Evolutionary conservation across 2,329 filamentous ascomycete genomes (phyloP).

Genomic region (Ophiocordyceps robertsii): DNA sequence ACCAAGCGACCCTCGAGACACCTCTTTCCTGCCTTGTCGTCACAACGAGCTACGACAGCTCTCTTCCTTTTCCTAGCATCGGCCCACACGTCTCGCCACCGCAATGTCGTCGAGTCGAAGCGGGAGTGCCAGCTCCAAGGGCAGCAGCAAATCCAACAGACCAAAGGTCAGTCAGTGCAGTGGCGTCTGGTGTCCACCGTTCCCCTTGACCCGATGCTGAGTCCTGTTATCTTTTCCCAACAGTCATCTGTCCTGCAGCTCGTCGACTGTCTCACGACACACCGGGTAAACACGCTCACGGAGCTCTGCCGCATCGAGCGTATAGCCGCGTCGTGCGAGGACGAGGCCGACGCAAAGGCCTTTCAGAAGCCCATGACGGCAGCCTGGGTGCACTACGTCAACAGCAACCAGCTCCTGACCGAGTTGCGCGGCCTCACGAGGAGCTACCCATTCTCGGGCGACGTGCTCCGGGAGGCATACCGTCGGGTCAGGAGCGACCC

Average conservation of each 20-base stretch:
- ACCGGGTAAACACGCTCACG: slow-evolving; percentile 60
- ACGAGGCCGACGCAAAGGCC: slow-evolving; percentile 42
- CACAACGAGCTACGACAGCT: background rate
- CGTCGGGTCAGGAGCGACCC: slow-evolving; percentile 49
- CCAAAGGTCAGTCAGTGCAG: slow-evolving; percentile 1
- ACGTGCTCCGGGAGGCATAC: slow-evolving; percentile 53
- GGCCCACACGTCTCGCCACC: background rate
- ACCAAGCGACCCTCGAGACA: no score
- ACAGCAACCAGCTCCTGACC: slow-evolving; percentile 53
- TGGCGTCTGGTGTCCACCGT: no score
- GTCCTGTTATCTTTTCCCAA: background rate
- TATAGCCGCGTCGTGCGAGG: slow-evolving; percentile 42
- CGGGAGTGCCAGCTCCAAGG: slow-evolving; percentile 3
- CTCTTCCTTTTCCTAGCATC: background rate
- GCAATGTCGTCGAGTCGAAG: slow-evolving; percentile 4
- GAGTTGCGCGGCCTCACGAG: slow-evolving; percentile 56
- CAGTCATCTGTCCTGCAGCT: slow-evolving; percentile 45
- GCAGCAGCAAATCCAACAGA: slow-evolving; percentile 2
- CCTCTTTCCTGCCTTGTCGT: background rate
- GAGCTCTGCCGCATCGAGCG: slow-evolving; percentile 61
- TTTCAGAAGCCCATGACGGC: slow-evolving; percentile 53
- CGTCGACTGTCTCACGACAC: slow-evolving; percentile 48
- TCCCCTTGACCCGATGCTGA: background rate
- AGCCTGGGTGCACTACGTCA: slow-evolving; percentile 61
- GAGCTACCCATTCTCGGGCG: slow-evolving; percentile 54